phyloP scores from a whole-genome alignment of 805 yeast species.

The Middelhovenomyces tepae region DNA sequence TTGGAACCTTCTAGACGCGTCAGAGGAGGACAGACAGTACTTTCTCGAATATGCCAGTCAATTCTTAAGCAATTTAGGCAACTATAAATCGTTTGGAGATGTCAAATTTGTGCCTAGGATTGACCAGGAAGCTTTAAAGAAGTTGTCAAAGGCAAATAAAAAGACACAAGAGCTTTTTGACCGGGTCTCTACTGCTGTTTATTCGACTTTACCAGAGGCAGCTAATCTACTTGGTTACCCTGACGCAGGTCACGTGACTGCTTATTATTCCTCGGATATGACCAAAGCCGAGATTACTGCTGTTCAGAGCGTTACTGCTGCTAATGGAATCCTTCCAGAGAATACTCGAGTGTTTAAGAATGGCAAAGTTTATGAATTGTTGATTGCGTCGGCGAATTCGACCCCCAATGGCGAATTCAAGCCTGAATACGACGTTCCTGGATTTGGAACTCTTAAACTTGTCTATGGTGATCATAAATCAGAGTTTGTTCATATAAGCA shows the following conservation, averaged over 20 bases:
- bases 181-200: constrained; percentile 35
- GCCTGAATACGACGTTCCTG: constrained; percentile 29
- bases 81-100: constrained; percentile 86
- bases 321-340: constrained; percentile 60
- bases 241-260: constrained; percentile 62
- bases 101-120: constrained; percentile 72
- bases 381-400: constrained; percentile 60
- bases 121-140: constrained; percentile 37
- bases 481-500: constrained; percentile 55
- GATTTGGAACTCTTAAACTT: constrained; percentile 37
- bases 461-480: constrained; percentile 69
- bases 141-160: constrained; percentile 38
- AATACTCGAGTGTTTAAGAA: constrained; percentile 67
- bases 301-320: constrained; percentile 58
- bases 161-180: constrained; percentile 25
- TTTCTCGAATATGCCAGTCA: constrained; percentile 58
- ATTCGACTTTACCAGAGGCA: constrained; percentile 38
- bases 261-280: constrained; percentile 55
- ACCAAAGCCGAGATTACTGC: constrained; percentile 56
- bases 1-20: constrained; percentile 38
- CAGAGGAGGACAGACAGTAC: constrained; percentile 31
- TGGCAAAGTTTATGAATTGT: constrained; percentile 41
- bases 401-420: constrained; percentile 15
- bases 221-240: constrained; percentile 66
- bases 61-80: constrained; percentile 54